Evolutionary conservation across 306 rosid genomes (phyloP).

Genomic region (Vigna reflexopilosa): DNA sequence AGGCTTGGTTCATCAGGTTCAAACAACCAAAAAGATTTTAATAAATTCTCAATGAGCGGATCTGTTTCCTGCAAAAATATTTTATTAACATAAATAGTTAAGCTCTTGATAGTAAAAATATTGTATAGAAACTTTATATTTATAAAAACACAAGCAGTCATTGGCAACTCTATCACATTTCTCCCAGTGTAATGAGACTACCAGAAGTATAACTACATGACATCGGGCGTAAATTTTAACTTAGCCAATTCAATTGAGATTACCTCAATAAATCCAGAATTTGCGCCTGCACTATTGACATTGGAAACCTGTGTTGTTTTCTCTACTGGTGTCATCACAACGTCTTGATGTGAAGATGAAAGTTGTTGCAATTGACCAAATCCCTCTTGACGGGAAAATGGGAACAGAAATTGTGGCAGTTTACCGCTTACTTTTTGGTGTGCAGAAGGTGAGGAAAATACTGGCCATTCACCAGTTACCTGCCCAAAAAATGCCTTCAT

Average conservation of each 20-base stretch:
- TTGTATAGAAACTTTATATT: background rate
- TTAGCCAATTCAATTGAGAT: background rate
- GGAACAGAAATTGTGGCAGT: background rate
- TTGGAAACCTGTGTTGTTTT: background rate
- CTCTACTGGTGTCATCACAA: background rate
- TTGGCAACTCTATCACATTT: background rate
- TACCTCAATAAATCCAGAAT: slow-evolving; percentile 9
- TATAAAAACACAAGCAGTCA: background rate
- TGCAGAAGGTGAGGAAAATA: background rate
- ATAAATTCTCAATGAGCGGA: slow-evolving; percentile 31
- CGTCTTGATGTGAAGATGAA: background rate
- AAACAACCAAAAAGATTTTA: slow-evolving; percentile 28
- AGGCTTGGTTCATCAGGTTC: slow-evolving; percentile 4
- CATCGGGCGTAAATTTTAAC: background rate
- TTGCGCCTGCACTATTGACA: background rate
- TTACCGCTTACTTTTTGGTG: background rate
- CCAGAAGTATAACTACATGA: background rate
- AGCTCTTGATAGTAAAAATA: background rate
- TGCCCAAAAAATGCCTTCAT: too few species aligned
- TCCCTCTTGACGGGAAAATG: background rate
- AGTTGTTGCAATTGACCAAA: background rate
- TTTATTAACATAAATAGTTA: background rate
- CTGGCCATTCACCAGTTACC: background rate
- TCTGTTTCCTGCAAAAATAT: slow-evolving; percentile 34
- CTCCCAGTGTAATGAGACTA: background rate